Evolutionary conservation across 2,329 filamentous ascomycete genomes (phyloP).

Genomic region (Akanthomyces muscarius): DNA sequence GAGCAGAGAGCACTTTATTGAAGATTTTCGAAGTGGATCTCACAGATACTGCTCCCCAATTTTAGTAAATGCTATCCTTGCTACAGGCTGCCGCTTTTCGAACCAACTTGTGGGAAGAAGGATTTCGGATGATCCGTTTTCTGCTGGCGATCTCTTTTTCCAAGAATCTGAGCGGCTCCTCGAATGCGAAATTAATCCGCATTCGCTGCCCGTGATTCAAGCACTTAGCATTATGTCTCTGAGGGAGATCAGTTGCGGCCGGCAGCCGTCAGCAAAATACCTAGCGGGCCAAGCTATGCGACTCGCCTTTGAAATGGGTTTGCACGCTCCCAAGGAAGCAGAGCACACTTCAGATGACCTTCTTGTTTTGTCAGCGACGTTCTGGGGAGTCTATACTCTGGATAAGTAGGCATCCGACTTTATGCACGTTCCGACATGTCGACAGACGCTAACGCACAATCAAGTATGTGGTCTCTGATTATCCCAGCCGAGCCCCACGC

Average conservation of each 20-base stretch:
- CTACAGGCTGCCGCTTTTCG: constrained; percentile 65
- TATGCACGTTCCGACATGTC: neutral
- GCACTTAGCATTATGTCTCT: constrained; percentile 72
- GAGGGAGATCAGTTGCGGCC: constrained; percentile 66
- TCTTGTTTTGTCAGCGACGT: constrained; percentile 55
- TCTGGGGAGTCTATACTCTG: constrained; percentile 59
- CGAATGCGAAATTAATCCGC: constrained; percentile 51
- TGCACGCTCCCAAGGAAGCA: constrained; percentile 52
- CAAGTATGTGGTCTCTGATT: constrained; percentile 59
- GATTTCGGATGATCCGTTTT: constrained; percentile 55
- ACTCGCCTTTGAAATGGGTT: constrained; percentile 66
- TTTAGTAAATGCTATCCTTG: constrained; percentile 60
- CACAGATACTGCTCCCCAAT: constrained; percentile 64
- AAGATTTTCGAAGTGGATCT: constrained; percentile 57
- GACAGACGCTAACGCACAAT: constrained; percentile 22
- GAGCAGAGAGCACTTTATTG: constrained; percentile 65
- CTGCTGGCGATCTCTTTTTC: constrained; percentile 71
- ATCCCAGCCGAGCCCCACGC: constrained; percentile 58
- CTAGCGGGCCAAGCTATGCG: constrained; percentile 68
- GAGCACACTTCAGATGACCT: constrained; percentile 43
- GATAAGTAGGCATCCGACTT: constrained; percentile 50
- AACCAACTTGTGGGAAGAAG: constrained; percentile 59
- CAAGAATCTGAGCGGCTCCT: constrained; percentile 62
- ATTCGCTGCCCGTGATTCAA: constrained; percentile 66
- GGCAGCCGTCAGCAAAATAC: constrained; percentile 68